Conservation (phyloP, 2,329 filamentous ascomycete species). For the Coniosporium tulheliwenetii region DNA sequence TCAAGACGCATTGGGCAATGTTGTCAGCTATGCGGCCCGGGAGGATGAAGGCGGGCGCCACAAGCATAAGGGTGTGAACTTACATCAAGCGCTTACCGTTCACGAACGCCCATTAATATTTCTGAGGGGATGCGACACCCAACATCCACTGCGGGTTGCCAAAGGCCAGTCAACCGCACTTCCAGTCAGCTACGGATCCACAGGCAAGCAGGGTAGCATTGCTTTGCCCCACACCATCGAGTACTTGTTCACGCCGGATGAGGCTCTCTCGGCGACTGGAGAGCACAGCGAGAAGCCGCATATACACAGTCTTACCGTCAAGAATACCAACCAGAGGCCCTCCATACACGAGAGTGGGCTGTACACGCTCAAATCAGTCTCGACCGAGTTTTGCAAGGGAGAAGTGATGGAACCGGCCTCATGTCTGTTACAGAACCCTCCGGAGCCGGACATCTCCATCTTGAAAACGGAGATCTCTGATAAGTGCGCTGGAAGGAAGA, state of each 20-base stretch:
- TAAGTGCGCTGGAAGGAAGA: constrained; percentile 86
- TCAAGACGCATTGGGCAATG: constrained; percentile 77
- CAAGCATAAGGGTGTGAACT: constrained; percentile 35
- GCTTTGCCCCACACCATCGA: constrained; percentile 57
- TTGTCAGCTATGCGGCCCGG: constrained; percentile 54
- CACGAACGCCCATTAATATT: constrained; percentile 68
- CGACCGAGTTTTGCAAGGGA: constrained; percentile 67
- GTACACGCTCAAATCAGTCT: constrained; percentile 69
- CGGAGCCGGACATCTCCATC: constrained; percentile 65
- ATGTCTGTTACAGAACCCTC: constrained; percentile 82
- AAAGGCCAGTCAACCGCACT: constrained; percentile 53
- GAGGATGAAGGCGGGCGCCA: constrained; percentile 51
- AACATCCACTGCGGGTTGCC: constrained; percentile 68
- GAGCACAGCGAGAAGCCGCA: constrained; percentile 49
- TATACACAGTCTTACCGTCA: constrained; percentile 43
- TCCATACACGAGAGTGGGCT: constrained; percentile 63
- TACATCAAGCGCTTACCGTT: constrained; percentile 68
- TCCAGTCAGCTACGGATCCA: constrained; percentile 54
- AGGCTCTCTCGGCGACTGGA: constrained; percentile 51
- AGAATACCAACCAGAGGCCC: constrained; percentile 46
- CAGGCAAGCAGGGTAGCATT: constrained; percentile 38
- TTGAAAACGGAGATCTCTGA: constrained; percentile 73
- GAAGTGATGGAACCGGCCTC: constrained; percentile 87
- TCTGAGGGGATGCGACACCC: constrained; percentile 60
- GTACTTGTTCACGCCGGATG: constrained; percentile 69